These are phyloP conservation scores for Phoma sp. DNA, from an alignment of 2,329 filamentous ascomycete species.

Conservation along the genomic window DNA sequence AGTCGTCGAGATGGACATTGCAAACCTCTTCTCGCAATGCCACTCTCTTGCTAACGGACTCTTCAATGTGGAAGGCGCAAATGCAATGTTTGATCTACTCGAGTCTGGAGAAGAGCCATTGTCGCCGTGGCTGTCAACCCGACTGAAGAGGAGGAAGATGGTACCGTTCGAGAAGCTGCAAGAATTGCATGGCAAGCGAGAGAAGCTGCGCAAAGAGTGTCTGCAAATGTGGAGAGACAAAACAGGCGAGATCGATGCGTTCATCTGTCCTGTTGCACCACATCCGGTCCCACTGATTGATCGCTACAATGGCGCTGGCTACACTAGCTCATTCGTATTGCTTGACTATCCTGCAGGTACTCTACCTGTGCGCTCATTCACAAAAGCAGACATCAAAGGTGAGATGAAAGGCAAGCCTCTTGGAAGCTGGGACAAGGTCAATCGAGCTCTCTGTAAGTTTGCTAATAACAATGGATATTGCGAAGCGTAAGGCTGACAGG, in stretches of 20 bases:
- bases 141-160: conserved; percentile 58
- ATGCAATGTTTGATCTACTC: conserved; percentile 64
- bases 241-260: conserved; percentile 62
- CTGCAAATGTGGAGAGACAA: conserved; percentile 62
- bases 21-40: conserved; percentile 60
- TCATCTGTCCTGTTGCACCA: conserved; percentile 69
- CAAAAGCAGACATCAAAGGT: conserved; percentile 58
- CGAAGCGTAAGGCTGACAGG: conserved; percentile 4
- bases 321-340: conserved; percentile 68
- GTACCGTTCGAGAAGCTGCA: conserved; percentile 58
- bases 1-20: conserved; percentile 65
- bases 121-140: conserved; percentile 65
- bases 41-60: conserved; percentile 65
- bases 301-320: conserved; percentile 68
- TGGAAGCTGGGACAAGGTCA: conserved; percentile 67
- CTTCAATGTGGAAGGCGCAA: conserved; percentile 65
- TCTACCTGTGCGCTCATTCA: conserved; percentile 62
- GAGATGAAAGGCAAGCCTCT: conserved; percentile 54
- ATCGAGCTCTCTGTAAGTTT: conserved; percentile 63
- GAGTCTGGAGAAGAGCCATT: conserved; percentile 64
- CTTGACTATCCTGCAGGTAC: conserved; percentile 68
- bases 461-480: not conserved
- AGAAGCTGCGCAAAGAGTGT: conserved; percentile 63
- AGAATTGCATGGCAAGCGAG: conserved; percentile 61
- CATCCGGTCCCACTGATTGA: conserved; percentile 70